Conservation (phyloP, 306 rosid species). For the Oemleria cerasiformis region DNA sequence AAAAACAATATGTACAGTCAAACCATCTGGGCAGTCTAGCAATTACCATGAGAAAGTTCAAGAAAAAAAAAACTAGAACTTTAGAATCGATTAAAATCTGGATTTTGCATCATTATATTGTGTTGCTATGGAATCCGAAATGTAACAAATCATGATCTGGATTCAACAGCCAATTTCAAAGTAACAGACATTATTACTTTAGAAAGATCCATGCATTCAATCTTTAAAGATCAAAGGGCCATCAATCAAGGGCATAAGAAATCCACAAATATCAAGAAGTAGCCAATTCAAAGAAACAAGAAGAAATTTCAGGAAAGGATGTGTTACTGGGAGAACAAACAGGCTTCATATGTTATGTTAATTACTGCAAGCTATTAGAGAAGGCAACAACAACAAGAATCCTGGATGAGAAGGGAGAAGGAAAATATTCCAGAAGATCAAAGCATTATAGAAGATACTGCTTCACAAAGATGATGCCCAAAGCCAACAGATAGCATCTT, state of each 20-base stretch:
- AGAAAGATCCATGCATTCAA: background rate
- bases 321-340: too few species aligned
- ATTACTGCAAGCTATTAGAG: background rate
- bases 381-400: too few species aligned
- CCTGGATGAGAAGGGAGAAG: background rate
- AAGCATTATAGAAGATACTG: too few species aligned
- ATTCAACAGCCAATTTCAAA: background rate
- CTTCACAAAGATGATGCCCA: background rate
- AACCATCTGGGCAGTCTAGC: background rate
- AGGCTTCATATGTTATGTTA: background rate
- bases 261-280: background rate
- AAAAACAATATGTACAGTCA: background rate
- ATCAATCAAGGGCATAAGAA: background rate
- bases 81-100: too few species aligned
- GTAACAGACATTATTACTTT: background rate
- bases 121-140: too few species aligned
- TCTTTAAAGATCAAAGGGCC: background rate
- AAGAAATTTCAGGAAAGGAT: too few species aligned
- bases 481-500: background rate
- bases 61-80: background rate
- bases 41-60: too few species aligned
- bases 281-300: background rate
- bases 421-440: background rate
- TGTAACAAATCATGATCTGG: too few species aligned
- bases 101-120: too few species aligned